These are phyloP conservation scores for Apiotrichum montevideense DNA, from an alignment of 1,284 basidiomycete species.

Conservation along the genomic window DNA sequence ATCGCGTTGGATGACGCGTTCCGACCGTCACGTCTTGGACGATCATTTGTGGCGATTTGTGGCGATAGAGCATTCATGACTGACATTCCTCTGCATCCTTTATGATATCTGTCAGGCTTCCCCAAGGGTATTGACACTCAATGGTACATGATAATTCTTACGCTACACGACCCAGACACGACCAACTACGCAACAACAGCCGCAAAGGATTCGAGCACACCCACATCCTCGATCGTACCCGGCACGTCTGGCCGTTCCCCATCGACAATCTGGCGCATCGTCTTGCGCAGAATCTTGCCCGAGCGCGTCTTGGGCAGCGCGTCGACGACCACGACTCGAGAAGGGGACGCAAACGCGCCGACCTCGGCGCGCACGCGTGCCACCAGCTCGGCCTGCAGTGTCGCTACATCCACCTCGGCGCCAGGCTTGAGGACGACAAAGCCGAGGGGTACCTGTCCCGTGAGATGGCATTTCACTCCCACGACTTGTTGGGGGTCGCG, in stretches of 20 bases:
- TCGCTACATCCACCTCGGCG: slow-evolving; percentile 47
- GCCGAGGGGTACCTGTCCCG: slow-evolving; percentile 53
- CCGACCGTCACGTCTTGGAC: too few relatives aligned
- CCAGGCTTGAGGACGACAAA: slow-evolving; percentile 52
- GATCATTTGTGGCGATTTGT: too few relatives aligned
- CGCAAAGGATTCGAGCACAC: too few relatives aligned
- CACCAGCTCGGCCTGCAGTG: slow-evolving; percentile 60
- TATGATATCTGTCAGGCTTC: too few relatives aligned
- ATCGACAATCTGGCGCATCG: slow-evolving; percentile 50
- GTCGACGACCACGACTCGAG: slow-evolving; percentile 67
- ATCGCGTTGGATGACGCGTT: too few relatives aligned
- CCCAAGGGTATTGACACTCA: too few relatives aligned
- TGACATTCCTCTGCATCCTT: too few relatives aligned
- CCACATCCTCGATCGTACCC: slow-evolving; percentile 11
- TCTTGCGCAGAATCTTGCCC: slow-evolving; percentile 86
- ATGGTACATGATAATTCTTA: too few relatives aligned
- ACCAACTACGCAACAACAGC: too few relatives aligned
- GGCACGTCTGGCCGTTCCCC: slow-evolving; percentile 6
- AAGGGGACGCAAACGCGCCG: slow-evolving; percentile 87
- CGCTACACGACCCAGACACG: too few relatives aligned
- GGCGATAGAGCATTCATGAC: too few relatives aligned
- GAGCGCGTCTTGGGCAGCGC: slow-evolving; percentile 89
- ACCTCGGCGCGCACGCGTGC: slow-evolving; percentile 90
- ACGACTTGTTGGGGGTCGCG: slow-evolving; percentile 52
- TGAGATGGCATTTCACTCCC: slow-evolving; percentile 74